Base-by-base conservation (phyloP, 2,329 filamentous ascomycete species). In the Botrytis byssoidea region DNA sequence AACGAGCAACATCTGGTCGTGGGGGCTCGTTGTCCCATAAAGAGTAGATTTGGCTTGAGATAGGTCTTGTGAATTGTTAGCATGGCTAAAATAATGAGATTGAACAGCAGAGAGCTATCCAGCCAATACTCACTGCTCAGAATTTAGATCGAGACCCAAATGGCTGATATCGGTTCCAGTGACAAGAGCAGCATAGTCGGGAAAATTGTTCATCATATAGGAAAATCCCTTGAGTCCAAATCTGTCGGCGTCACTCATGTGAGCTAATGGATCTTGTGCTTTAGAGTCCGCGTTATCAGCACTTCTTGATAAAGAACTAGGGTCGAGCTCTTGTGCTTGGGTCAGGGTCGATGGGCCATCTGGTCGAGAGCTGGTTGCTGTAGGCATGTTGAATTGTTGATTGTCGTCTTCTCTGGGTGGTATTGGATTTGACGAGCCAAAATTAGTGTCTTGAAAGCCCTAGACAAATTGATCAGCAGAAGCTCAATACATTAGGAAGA, bases 141-240 rank as follows among this genome's bases (percentile, higher is more conserved):
- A 86, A 69, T 82, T 83, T 74, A 91, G 82, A 76, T 91, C 89
- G 55, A 91, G 82, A 18, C 88, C 88, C 55, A 91, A 82, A 16
- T 84, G 83, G 63, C 81, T 83, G 18, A 89, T 86, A 76, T 91
- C 89, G 77, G 90, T 85, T 5, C 89, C 89, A 63, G 86, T 85
- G 18, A 90, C 84, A 78, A 90, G 85, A 6, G 88, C 87, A 70
- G 88, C 88, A 80, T 90, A 91, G 76, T 90, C 88, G 22, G 88
- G 87, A 76, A 87, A 89, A 81, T 88, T 89, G 85, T 91, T 90
- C 81, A 91, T 82, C 46, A 88, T 87, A 73, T 86, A 76, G 40
- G 81, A 85, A 74, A 91, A 83, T 16, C 90, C 90, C 79, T 91
- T 91, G 66, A 91, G 84, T 7, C 90, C 90, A 85, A 86, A 92